Base-by-base conservation (phyloP, 2,329 filamentous ascomycete genomes). In the Clarireedia hainanense region DNA sequence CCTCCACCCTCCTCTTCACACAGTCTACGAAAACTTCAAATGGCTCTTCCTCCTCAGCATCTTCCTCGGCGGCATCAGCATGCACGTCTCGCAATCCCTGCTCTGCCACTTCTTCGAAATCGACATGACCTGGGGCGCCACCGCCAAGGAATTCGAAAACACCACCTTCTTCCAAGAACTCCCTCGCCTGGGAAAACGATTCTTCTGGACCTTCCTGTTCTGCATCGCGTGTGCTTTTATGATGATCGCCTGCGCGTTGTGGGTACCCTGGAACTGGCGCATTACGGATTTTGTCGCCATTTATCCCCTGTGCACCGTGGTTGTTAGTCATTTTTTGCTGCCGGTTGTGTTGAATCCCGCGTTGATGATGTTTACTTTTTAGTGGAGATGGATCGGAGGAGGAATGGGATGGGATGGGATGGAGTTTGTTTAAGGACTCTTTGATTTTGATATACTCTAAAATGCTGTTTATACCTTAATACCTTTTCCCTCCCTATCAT, bases 111-210 rank as follows among this genome's bases (percentile, higher is more conserved):
- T 94, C 81, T 88, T 94, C 69, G 83, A 88, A 73, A 83, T 94
- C 67, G 80, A 94, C 72, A 92, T 94, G 85, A 82, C 81, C 2
- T 94, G 89, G 89, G 89, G 89, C 51, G 84, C 89, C 1, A 95
- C 90, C 0, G 80, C 84, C 43, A 95, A 95, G 73, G 90, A 95
- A 73, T 81, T 81, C 50, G 86, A 90, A 65, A 84, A 86, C 67
- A 85, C 86, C 24, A 88, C 89, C 71, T 95, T 95, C 73, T 92
- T 91, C 73, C 86, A 89, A 58, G 89, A 94, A 68, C 81, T 91
- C 17, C 86, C 86, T 36, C 87, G 86, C 68, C 86, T 95, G 42
- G 69, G 91, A 64, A 86, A 84, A 72, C 84, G 82, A 67, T 89
- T 90, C 71, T 67, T 65, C 63, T 58, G 70, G 73, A 58, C 67